These are phyloP conservation scores for Hyaloscypha variabilis DNA, from an alignment of 495 filamentous ascomycete species.

Conservation along the genomic window DNA sequence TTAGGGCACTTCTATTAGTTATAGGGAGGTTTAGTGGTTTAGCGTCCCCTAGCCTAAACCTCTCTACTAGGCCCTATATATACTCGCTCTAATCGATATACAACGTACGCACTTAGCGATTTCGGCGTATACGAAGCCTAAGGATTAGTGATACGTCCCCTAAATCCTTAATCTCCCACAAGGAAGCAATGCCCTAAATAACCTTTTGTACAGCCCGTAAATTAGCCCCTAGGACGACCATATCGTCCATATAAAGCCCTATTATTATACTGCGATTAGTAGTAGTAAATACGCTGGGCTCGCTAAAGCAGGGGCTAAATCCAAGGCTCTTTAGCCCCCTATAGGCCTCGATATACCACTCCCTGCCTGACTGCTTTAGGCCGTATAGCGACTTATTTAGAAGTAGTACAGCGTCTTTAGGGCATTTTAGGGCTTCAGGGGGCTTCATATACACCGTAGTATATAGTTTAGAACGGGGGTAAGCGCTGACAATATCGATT, in stretches of 20 bases:
- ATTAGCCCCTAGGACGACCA: not conserved
- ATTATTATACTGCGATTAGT: not conserved
- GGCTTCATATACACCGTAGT: no score
- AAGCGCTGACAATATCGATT: not conserved
- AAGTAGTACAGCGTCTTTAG: no score
- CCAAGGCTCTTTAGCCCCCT: no score
- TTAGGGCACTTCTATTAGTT: not conserved
- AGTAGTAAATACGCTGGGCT: no score
- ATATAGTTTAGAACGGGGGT: no score
- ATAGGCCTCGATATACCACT: no score
- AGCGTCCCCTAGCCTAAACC: slow-evolving; percentile 12
- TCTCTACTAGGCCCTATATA: not conserved
- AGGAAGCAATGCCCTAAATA: not conserved
- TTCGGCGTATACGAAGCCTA: not conserved
- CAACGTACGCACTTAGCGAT: not conserved
- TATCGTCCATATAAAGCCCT: slow-evolving; percentile 16
- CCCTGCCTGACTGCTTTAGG: no score
- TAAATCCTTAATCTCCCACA: slow-evolving; percentile 15
- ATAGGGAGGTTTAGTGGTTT: slow-evolving; percentile 9
- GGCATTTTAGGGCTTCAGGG: no score
- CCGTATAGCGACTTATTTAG: no score
- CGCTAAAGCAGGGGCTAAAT: no score
- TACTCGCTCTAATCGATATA: slow-evolving; percentile 2
- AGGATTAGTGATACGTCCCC: slow-evolving; percentile 1
- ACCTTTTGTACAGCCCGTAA: not conserved